Evolutionary conservation across 2,329 filamentous ascomycete species (phyloP).

Genomic region (Botryotinia globosa): DNA sequence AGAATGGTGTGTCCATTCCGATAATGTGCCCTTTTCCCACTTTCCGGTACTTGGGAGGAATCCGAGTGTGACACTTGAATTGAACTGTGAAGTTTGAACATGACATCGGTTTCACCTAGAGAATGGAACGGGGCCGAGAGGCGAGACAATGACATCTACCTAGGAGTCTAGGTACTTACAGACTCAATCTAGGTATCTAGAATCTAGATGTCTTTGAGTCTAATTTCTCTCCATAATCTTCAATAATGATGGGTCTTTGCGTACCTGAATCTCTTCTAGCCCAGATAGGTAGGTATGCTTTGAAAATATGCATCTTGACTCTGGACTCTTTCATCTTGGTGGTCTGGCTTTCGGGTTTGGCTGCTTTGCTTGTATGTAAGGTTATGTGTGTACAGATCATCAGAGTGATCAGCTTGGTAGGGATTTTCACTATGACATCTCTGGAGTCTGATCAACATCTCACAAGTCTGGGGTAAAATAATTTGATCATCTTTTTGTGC

Average conservation of each 20-base stretch:
- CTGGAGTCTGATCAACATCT: conserved; percentile 6
- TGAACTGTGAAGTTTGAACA: no score
- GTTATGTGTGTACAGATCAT: background rate
- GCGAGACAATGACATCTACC: background rate
- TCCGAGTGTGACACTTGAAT: background rate
- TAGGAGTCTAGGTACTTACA: background rate
- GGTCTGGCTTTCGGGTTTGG: background rate
- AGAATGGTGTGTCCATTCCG: background rate
- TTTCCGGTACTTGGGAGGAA: background rate
- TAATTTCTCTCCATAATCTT: background rate
- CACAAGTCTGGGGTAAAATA: conserved; percentile 7
- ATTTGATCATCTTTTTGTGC: background rate
- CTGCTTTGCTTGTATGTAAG: background rate
- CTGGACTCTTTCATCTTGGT: background rate
- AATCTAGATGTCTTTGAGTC: background rate
- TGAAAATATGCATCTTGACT: conserved; percentile 3
- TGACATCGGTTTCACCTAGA: background rate
- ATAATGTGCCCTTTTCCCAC: background rate
- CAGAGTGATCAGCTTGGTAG: background rate
- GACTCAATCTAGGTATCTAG: background rate
- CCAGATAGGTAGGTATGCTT: background rate
- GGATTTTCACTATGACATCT: background rate
- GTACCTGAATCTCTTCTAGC: background rate
- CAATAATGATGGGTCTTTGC: background rate
- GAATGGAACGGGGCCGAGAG: background rate